Percentiles rank a stretch among this genome's conserved stretches.
Conservation (phyloP, 495 filamentous ascomycete species). For the Thozetella sp. region DNA sequence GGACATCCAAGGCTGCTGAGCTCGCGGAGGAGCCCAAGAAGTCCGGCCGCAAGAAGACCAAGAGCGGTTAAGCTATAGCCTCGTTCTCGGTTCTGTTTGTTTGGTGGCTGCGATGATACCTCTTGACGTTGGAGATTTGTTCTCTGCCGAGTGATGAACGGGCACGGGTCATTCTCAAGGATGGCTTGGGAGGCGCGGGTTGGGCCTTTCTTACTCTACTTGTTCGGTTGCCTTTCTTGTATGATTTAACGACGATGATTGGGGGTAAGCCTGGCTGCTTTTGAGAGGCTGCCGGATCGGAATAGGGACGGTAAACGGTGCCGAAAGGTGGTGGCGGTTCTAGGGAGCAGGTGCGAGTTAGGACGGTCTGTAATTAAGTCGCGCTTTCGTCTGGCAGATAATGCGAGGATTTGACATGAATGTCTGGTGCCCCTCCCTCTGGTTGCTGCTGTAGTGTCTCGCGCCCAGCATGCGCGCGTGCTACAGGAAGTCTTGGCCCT, state of each 20-base stretch:
- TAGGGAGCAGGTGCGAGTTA: not conserved
- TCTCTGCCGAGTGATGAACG: slow-evolving; percentile 4
- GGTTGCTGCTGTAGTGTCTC: too few relatives aligned
- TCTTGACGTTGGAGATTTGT: slow-evolving; percentile 11
- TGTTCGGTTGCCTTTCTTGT: slow-evolving; percentile 1
- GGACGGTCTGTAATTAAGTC: slow-evolving; percentile 1
- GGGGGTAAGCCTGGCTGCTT: not conserved
- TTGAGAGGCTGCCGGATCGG: not conserved
- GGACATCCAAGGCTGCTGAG: slow-evolving; percentile 44
- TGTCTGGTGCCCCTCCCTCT: not conserved
- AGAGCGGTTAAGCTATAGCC: slow-evolving; percentile 25
- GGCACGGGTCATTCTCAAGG: not conserved
- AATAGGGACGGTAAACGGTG: not conserved
- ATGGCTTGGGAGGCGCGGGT: not conserved
- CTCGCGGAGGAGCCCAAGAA: slow-evolving; percentile 52
- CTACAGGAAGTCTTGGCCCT: too few relatives aligned
- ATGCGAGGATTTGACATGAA: not conserved
- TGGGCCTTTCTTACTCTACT: not conserved
- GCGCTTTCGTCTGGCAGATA: not conserved
- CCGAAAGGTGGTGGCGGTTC: not conserved
- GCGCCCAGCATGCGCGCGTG: too few relatives aligned
- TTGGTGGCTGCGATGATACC: slow-evolving; percentile 28
- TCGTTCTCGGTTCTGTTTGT: slow-evolving; percentile 11
- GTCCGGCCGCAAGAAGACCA: slow-evolving; percentile 53
- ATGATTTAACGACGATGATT: slow-evolving; percentile 1